These are phyloP conservation scores for Neospora caninum DNA, from an alignment of 169 alveolate genomes.

Conservation along the genomic window DNA sequence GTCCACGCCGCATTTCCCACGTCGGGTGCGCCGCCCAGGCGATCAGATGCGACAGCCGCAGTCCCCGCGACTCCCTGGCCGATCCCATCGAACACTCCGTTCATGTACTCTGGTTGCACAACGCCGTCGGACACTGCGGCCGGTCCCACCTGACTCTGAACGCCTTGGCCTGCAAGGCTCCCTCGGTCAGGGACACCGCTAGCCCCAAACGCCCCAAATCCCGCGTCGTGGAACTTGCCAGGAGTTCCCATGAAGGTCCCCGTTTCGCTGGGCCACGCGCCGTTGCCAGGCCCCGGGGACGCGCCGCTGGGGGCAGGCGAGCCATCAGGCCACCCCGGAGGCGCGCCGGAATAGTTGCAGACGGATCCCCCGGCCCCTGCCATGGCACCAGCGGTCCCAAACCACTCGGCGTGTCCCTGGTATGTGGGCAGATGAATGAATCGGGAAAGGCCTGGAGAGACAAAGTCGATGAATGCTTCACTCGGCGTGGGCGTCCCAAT, in stretches of 20 bases:
- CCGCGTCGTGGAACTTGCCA: too few relatives aligned
- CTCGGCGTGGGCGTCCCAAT: conserved; percentile 37
- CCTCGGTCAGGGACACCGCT: not conserved
- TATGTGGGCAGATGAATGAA: not conserved
- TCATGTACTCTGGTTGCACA: not conserved
- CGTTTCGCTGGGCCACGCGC: too few relatives aligned
- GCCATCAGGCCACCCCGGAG: not conserved
- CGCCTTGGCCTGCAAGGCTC: too few relatives aligned
- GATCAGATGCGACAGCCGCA: not conserved
- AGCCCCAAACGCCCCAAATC: not conserved
- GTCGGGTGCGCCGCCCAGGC: not conserved
- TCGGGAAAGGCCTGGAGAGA: conserved; percentile 7
- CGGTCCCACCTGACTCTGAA: not conserved
- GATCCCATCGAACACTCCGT: not conserved
- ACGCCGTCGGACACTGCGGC: not conserved
- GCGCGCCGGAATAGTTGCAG: not conserved
- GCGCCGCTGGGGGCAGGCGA: not conserved
- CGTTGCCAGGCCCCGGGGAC: too few relatives aligned
- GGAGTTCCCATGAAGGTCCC: too few relatives aligned
- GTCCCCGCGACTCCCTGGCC: not conserved
- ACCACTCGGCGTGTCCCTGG: not conserved
- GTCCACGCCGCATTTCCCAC: not conserved
- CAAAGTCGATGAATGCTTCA: conserved; percentile 1
- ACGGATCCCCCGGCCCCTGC: not conserved
- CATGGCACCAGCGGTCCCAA: not conserved